phyloP scores from a whole-genome alignment of 1,284 basidiomycete genomes.

The Papiliotrema nemorosa region DNA sequence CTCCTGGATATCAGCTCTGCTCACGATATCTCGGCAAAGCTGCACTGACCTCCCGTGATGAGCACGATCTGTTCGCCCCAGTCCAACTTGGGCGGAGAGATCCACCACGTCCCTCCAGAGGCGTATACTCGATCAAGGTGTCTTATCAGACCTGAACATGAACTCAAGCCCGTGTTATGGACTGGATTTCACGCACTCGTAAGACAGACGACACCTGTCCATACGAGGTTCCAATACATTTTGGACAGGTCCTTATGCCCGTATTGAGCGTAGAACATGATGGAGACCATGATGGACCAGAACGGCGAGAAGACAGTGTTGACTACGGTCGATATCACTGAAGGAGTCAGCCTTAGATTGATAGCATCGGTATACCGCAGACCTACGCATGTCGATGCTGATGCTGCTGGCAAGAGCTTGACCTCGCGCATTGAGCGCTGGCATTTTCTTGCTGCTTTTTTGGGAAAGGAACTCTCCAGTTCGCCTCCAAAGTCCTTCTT shows the following conservation, averaged over 20 bases:
- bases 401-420: background rate
- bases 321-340: slow-evolving; percentile 61
- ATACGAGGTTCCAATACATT: slow-evolving; percentile 54
- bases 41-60: slow-evolving; percentile 82
- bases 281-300: slow-evolving; percentile 34
- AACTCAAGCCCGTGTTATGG: background rate
- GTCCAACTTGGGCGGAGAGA: slow-evolving; percentile 60
- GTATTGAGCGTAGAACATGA: too few species aligned
- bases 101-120: slow-evolving; percentile 63
- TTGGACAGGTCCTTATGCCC: too few species aligned
- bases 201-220: slow-evolving; percentile 57
- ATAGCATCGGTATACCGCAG: background rate
- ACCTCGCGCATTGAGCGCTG: background rate
- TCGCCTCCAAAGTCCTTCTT: too few species aligned
- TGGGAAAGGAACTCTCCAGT: too few species aligned
- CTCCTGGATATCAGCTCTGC: slow-evolving; percentile 54
- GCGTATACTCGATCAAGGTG: slow-evolving; percentile 69
- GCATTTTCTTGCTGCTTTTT: too few species aligned
- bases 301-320: slow-evolving; percentile 79
- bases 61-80: slow-evolving; percentile 84
- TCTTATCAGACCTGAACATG: slow-evolving; percentile 59
- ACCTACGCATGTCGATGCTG: slow-evolving; percentile 5
- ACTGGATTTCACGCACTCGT: slow-evolving; percentile 77
- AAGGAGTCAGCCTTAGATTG: background rate
- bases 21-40: too few species aligned